Evolutionary conservation across 192 early-diverging fungal species (phyloP), one percentile per base, ranked within the genome.

Genomic region (Coemansia asiatica): DNA sequence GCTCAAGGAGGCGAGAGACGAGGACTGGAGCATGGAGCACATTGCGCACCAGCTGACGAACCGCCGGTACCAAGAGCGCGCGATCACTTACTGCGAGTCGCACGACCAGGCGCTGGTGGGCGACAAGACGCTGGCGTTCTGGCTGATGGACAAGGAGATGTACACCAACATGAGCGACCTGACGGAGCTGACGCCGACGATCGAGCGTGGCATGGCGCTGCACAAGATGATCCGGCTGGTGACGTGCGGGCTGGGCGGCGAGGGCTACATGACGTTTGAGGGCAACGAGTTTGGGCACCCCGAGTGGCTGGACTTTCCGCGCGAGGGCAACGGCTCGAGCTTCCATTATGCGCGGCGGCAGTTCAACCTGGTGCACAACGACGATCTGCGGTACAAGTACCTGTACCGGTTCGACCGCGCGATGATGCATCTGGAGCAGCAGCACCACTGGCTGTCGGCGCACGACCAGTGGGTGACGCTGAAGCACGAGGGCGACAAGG

Each of bases 131-230:
- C 72, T 98, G 53, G 96, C 95, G 15, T 98, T 98, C 83, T 98
- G 96, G 96, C 80, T 98, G 60, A 98, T 98, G 96, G 96, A 98
- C 82, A 91, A 92, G 79, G 95, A 98, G 79, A 98, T 98, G 96
- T 98, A 98, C 76, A 89, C 87, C 26, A 81, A 94, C 78, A 98
- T 98, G 96, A 92, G 90, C 56, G 88, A 90, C 62, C 58, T 91
- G 33, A 87, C 87, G 2, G 77, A 81, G 46, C 65, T 90, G 64
- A 97, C 95, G n/a, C 90, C 94, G 21, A 85, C 93, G 7, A 92
- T 98, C 71, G 95, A 97, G 76, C 89, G 96, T 55, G 96, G 96
- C 26, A 66, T 98, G 23, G 88, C 95, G 31, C 79, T 98, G 67
- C 96, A 98, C 84, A 98, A 98, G 79, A 89, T 98, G 92, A 97